Evolutionary conservation across 2,329 filamentous ascomycete genomes (phyloP), one percentile per base, ranked within the genome.

Genomic region (Fusarium coffeatum): DNA sequence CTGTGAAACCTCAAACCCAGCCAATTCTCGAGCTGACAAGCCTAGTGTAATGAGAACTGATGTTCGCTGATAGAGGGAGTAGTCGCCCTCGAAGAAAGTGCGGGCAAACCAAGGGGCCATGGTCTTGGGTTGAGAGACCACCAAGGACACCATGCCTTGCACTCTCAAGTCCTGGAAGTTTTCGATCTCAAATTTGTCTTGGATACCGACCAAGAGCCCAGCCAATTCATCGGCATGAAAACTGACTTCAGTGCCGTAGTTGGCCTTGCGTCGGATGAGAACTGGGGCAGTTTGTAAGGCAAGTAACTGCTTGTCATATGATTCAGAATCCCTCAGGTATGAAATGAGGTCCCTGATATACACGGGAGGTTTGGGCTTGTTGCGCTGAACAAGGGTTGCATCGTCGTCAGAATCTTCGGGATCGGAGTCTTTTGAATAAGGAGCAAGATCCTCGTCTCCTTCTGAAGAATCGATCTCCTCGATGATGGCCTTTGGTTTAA

Each of bases 401-500:
- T 99, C 97, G 40, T 98, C 94, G 60, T 98, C 94, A 0, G 93
- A 95, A 76, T 99, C 96, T 76, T 97, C 93, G 0, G 89, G 87
- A 72, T 99, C 96, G 3, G 92, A 94, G 74, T 93, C 93, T 78
- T 97, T 98, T 16, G 88, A 87, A 72, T 98, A 97, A 1, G 93
- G 88, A 4, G 89, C 83, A 2, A 98, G 83, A 64, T 92, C 92
- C 18, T 90, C 87, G 47, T 90, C 89, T 11, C 84, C 85, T 1
- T 88, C 86, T 3, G 86, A 86, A 12, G 87, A 86, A 25, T 86
- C 83, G 12, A 94, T 77, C 74, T 93, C 91, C 78, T 94, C 87
- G 18, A 91, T 89, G 20, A 90, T 83, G 22, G 89, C 62, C 79
- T 75, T 81, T 67, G 74, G 79, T 32, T 72, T 79, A 69, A 74